A percentile compares a stretch with the other conserved stretches of the same genome.
Evolutionary conservation across 2,329 filamentous ascomycete genomes (phyloP).

Genomic region (Aspergillus fumigatus): DNA sequence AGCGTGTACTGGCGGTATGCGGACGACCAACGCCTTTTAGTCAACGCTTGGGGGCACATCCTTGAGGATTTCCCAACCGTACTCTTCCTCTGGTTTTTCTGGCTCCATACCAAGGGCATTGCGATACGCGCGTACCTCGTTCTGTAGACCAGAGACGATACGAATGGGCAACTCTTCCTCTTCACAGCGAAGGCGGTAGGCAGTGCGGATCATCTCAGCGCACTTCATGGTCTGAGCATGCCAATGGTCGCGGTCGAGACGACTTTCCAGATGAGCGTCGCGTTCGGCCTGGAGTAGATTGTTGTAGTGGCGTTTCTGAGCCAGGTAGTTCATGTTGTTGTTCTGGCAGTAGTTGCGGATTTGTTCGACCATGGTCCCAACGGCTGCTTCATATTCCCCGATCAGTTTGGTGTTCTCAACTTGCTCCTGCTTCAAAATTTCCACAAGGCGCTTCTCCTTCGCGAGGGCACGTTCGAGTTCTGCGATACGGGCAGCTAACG

Average conservation of each 20-base stretch:
- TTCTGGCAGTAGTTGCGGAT: constrained; percentile 49
- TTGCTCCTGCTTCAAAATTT: constrained; percentile 44
- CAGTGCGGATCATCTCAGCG: constrained; percentile 47
- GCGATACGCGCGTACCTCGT: constrained; percentile 46
- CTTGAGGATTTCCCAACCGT: constrained; percentile 46
- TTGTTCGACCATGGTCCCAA: constrained; percentile 47
- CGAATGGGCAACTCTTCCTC: constrained; percentile 44
- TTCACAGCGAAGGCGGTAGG: constrained; percentile 44
- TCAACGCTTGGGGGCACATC: constrained; percentile 34
- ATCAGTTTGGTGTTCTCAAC: constrained; percentile 46
- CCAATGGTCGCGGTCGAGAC: constrained; percentile 48
- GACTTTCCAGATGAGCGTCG: constrained; percentile 45
- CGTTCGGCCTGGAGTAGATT: constrained; percentile 48
- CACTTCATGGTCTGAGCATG: constrained; percentile 45
- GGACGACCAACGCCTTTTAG: constrained; percentile 13
- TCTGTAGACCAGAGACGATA: constrained; percentile 44
- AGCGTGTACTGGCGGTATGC: neutral
- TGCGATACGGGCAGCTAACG: constrained; percentile 42
- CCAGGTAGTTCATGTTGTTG: constrained; percentile 45
- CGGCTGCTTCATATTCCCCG: constrained; percentile 43
- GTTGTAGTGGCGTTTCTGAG: constrained; percentile 47
- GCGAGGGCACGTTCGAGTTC: constrained; percentile 47
- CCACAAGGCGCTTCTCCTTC: constrained; percentile 40
- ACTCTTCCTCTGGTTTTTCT: constrained; percentile 47
- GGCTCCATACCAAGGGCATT: constrained; percentile 45